A percentile compares a stretch with the other conserved stretches of the same genome.
Evolutionary conservation across 768 basidiomycete genomes (phyloP).

Genomic region (Boletus barrowsii): DNA sequence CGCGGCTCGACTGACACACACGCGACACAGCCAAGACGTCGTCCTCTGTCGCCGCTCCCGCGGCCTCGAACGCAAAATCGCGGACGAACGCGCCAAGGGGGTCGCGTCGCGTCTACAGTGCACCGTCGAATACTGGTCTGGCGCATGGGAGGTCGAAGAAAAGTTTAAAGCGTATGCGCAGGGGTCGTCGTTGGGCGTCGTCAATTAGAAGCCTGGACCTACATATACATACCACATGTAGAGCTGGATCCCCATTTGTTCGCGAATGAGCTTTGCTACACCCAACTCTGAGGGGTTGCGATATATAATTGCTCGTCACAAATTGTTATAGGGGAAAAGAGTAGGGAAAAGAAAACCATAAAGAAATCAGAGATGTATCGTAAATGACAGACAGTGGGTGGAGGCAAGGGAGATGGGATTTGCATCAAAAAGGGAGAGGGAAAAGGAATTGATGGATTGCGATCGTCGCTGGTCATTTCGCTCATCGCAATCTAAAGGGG

Average conservation of each 20-base stretch:
- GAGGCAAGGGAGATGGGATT: not conserved
- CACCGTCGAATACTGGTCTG: constrained; percentile 80
- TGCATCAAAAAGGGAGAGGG: too few relatives aligned
- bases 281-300: not conserved
- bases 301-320: constrained; percentile 4
- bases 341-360: not conserved
- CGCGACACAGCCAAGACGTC: constrained; percentile 63
- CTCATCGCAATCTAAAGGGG: not conserved
- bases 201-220: not conserved
- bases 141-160: constrained; percentile 97
- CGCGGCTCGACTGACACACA: not conserved
- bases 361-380: constrained; percentile 15
- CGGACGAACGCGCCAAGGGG: constrained; percentile 51
- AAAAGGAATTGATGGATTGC: not conserved
- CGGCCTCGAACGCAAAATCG: constrained; percentile 77
- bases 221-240: too few relatives aligned
- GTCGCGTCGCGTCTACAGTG: constrained; percentile 61
- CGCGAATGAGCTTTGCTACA: too few relatives aligned
- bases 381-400: constrained; percentile 15
- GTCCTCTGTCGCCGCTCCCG: constrained; percentile 77
- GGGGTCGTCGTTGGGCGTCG: not conserved
- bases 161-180: constrained; percentile 42
- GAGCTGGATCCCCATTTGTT: too few relatives aligned
- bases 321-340: not conserved
- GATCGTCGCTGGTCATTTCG: constrained; percentile 6